Evolutionary conservation across 31 red algal genomes (phyloP).

Genomic region (Odonthalia washingtoniensis): DNA sequence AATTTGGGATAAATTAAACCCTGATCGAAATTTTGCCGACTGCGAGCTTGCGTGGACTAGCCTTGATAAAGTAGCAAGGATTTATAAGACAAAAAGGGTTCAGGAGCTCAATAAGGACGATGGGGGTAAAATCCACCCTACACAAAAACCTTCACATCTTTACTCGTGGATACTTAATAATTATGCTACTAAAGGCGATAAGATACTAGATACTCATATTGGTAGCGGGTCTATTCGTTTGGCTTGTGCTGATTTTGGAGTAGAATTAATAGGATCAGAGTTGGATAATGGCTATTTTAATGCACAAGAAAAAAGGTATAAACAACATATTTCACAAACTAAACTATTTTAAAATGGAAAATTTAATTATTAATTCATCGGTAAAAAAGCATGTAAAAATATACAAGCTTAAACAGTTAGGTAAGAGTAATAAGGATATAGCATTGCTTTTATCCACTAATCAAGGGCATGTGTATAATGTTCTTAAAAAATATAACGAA

Average conservation of each 20-base stretch:
- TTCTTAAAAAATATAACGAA: too few relatives aligned
- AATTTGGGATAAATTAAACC: conserved; percentile 14
- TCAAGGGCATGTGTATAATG: too few relatives aligned
- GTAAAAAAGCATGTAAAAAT: conserved; percentile 10
- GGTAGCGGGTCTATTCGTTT: background rate
- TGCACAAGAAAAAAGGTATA: background rate
- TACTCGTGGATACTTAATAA: conserved; percentile 15
- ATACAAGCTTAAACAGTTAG: conserved; percentile 13
- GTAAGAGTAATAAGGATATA: conserved; percentile 10
- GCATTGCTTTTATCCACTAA: too few relatives aligned
- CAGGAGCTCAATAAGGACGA: background rate
- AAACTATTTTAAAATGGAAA: conserved; percentile 10
- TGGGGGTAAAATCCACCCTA: conserved; percentile 18
- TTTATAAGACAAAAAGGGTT: background rate
- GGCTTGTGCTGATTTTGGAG: background rate
- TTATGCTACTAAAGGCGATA: background rate
- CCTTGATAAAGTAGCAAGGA: background rate
- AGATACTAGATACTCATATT: conserved; percentile 27
- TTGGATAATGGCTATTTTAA: conserved; percentile 12
- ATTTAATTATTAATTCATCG: conserved; percentile 2
- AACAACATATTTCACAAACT: conserved; percentile 1
- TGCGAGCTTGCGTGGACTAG: background rate
- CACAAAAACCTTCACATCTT: conserved; percentile 8
- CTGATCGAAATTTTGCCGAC: background rate
- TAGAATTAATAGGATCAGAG: conserved; percentile 1